Percentiles rank a stretch among this genome's conserved stretches.
phyloP scores from a whole-genome alignment of 2,329 filamentous ascomycete genomes.

The Fusarium pseudonygamai region DNA sequence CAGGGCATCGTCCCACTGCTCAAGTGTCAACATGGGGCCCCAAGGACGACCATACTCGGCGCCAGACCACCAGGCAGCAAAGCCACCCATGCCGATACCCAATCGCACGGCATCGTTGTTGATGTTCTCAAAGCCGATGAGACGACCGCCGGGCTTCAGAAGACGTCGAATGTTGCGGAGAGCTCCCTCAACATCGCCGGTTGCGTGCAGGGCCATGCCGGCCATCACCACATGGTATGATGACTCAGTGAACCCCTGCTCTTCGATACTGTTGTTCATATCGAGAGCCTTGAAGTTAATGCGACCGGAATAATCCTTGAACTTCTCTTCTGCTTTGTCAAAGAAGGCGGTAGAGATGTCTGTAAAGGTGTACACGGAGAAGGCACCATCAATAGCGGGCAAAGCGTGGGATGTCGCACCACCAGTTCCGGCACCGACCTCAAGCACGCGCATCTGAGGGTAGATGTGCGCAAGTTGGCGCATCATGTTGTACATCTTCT shows the following conservation, averaged over 20 bases:
- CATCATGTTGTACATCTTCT: neutral
- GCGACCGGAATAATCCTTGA: neutral
- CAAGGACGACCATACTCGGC: constrained; percentile 6
- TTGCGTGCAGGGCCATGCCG: neutral
- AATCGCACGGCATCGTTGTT: neutral
- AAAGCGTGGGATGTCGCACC: neutral
- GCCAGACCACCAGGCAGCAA: constrained; percentile 24
- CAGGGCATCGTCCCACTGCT: constrained; percentile 18
- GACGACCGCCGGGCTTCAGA: constrained; percentile 8
- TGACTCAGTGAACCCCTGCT: neutral
- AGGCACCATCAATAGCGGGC: neutral
- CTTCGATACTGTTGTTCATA: neutral
- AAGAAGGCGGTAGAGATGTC: constrained; percentile 10
- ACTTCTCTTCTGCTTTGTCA: constrained; percentile 6
- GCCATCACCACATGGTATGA: constrained; percentile 6
- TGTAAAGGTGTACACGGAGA: constrained; percentile 3
- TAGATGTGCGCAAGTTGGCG: neutral
- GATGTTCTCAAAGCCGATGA: constrained; percentile 9
- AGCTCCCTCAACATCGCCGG: neutral
- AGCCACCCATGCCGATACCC: neutral
- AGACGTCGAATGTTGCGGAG: neutral
- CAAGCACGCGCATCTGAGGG: neutral
- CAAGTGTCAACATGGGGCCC: constrained; percentile 5
- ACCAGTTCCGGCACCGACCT: constrained; percentile 11
- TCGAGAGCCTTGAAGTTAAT: constrained; percentile 11